Evolutionary conservation across 1,284 basidiomycete genomes (phyloP).

Genomic region (Kalmanozyma brasiliensis): DNA sequence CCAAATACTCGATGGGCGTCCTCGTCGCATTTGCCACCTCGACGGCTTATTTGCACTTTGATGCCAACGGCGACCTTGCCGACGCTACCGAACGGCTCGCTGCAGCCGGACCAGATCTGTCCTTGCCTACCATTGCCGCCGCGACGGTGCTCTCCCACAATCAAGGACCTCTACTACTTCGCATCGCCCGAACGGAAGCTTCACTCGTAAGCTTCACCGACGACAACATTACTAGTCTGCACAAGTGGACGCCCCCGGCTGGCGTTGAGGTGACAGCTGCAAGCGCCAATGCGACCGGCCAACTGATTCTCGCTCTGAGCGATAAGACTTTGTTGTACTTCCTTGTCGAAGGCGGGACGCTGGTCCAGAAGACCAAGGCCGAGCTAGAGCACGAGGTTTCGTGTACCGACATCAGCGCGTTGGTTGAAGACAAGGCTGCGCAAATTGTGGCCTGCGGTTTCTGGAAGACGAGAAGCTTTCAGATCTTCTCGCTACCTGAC

Average conservation of each 20-base stretch:
- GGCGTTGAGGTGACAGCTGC: constrained; percentile 32
- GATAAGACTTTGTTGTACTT: constrained; percentile 74
- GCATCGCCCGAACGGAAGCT: constrained; percentile 10
- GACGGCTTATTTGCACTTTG: constrained; percentile 30
- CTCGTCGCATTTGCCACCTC: constrained; percentile 28
- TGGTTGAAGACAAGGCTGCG: constrained; percentile 36
- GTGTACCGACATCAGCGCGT: constrained; percentile 63
- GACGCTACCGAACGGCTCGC: constrained; percentile 29
- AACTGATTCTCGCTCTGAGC: constrained; percentile 76
- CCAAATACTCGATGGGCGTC: constrained; percentile 26
- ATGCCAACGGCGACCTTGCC: constrained; percentile 24
- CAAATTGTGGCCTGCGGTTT: constrained; percentile 75
- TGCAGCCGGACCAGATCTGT: constrained; percentile 8
- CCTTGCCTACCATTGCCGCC: constrained; percentile 20
- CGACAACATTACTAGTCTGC: constrained; percentile 1
- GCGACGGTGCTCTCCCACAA: constrained; percentile 6
- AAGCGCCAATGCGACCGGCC: constrained; percentile 73
- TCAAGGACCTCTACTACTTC: constrained; percentile 10
- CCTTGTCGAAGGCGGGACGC: constrained; percentile 70
- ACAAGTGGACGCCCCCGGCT: constrained; percentile 20
- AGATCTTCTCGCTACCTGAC: constrained; percentile 73
- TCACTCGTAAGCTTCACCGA: constrained; percentile 19
- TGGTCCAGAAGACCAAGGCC: constrained; percentile 8
- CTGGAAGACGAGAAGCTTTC: constrained; percentile 78
- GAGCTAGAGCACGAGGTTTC: constrained; percentile 62